phyloP scores from a whole-genome alignment of 108 stramenopile genomes.

The Stephanodiscus minutulus region DNA sequence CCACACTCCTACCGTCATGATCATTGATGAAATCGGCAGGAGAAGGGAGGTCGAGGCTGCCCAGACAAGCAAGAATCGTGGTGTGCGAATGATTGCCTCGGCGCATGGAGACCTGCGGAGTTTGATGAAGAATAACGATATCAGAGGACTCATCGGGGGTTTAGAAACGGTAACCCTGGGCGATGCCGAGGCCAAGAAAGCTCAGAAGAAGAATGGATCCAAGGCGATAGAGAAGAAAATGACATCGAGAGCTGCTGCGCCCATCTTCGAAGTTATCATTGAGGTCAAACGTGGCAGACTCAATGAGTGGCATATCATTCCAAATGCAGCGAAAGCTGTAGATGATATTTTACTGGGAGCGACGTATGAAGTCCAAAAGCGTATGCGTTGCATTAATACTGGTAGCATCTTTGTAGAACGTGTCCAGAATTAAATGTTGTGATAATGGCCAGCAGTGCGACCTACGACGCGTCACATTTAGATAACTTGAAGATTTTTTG shows the following conservation, averaged over 20 bases:
- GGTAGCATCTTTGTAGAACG: constrained; percentile 25
- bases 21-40: constrained; percentile 72
- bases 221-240: constrained; percentile 24
- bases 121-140: constrained; percentile 55
- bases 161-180: constrained; percentile 50
- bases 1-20: constrained; percentile 65
- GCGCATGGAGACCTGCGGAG: constrained; percentile 66
- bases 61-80: constrained; percentile 51
- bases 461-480: too few species aligned
- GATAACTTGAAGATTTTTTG: too few species aligned
- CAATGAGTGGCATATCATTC: constrained; percentile 51
- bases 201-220: constrained; percentile 12
- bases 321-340: constrained; percentile 42
- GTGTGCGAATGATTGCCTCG: constrained; percentile 67
- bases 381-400: constrained; percentile 33
- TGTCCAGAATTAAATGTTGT: neutral
- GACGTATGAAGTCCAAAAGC: constrained; percentile 28
- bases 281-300: constrained; percentile 33
- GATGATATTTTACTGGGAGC: constrained; percentile 42
- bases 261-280: constrained; percentile 57
- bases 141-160: constrained; percentile 59
- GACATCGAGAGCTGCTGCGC: constrained; percentile 27
- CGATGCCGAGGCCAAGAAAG: constrained; percentile 45
- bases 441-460: too few species aligned
- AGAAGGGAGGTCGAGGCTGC: constrained; percentile 61